phyloP scores from a whole-genome alignment of 108 stramenopile species.

The Fistulifera pelliculosa region DNA sequence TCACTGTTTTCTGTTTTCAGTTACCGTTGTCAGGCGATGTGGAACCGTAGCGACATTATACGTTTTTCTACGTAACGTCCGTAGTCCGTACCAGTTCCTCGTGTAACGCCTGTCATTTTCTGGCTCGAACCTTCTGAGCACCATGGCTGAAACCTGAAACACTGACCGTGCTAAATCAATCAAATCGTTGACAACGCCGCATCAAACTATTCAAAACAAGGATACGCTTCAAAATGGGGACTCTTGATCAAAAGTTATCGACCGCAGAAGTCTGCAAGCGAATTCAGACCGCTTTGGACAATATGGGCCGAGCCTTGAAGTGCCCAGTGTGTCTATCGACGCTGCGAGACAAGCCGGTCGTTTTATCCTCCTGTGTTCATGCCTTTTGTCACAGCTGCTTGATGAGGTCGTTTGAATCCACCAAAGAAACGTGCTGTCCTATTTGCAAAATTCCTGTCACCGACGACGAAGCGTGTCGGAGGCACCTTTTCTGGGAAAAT shows the following conservation, averaged over 20 bases:
- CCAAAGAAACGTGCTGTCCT: constrained; percentile 35
- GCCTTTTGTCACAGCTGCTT: constrained; percentile 54
- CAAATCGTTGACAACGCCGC: too few species aligned
- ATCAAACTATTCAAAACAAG: too few species aligned
- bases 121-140: too few species aligned
- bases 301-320: constrained; percentile 4
- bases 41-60: too few species aligned
- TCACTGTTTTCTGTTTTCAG: too few species aligned
- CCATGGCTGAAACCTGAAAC: too few species aligned
- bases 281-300: constrained; percentile 1
- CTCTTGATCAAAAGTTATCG: background rate
- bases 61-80: too few species aligned
- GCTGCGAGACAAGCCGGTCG: constrained; percentile 10
- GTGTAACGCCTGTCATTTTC: too few species aligned
- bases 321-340: constrained; percentile 37
- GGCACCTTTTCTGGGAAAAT: constrained; percentile 30
- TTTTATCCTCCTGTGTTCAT: constrained; percentile 50
- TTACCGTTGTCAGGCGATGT: too few species aligned
- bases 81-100: too few species aligned
- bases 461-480: constrained; percentile 23
- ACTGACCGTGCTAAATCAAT: too few species aligned
- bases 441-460: constrained; percentile 35
- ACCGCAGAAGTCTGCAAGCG: background rate
- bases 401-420: constrained; percentile 8
- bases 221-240: too few species aligned